phyloP scores from a whole-genome alignment of 257 asterid species.

The Parsonsia alboflavescens region DNA sequence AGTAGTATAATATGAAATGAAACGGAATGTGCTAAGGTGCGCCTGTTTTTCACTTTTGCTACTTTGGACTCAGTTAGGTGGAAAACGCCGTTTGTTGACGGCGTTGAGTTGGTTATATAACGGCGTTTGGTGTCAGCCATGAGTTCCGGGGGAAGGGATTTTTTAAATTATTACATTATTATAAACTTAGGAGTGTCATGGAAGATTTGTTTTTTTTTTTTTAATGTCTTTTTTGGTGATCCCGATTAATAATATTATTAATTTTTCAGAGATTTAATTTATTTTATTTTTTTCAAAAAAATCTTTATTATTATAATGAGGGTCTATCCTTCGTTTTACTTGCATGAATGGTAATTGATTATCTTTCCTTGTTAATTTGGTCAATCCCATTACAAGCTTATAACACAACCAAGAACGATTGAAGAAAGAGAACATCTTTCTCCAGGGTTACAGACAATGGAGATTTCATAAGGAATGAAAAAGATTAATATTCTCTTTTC shows the following conservation, averaged over 20 bases:
- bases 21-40: not conserved
- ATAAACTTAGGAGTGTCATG: not conserved
- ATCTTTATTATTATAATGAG: not conserved
- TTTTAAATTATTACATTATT: not conserved
- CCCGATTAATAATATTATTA: conserved; percentile 56
- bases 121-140: conserved; percentile 32
- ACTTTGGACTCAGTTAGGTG: conserved; percentile 21
- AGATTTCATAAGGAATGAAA: too few relatives aligned
- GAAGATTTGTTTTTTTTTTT: not conserved
- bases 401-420: too few relatives aligned
- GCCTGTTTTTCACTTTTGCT: conserved; percentile 1
- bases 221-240: conserved; percentile 51
- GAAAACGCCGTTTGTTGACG: conserved; percentile 48
- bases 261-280: conserved; percentile 18
- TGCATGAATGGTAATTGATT: not conserved
- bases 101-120: conserved; percentile 34
- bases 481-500: too few relatives aligned
- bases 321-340: not conserved
- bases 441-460: not conserved
- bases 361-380: not conserved
- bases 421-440: not conserved
- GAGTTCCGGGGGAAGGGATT: not conserved
- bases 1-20: conserved; percentile 16
- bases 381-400: not conserved
- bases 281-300: too few relatives aligned